Base-by-base conservation (phyloP, 2,329 filamentous ascomycete species). In the Hymenoscyphus infarciens region DNA sequence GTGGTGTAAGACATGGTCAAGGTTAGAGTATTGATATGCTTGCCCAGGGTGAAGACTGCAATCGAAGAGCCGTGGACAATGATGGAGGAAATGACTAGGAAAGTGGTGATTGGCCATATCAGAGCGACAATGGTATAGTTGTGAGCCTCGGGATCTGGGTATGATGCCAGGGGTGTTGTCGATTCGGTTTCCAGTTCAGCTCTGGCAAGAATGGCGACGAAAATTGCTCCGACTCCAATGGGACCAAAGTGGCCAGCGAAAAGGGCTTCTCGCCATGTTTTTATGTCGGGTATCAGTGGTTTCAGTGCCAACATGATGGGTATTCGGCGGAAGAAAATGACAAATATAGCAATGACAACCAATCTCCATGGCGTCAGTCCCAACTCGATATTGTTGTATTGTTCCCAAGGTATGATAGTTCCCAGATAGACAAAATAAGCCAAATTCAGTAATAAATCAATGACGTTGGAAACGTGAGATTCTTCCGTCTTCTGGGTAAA, bases 401-500 rank as follows among this genome's bases (percentile, higher is more conserved):
- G 87, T 70, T 89, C 86, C 95, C 95, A 99, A 1, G 95, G 95
- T 65, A 99, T 95, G 75, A 99, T 97, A 60, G 95, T 92, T 60
- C 95, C 95, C 67, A 99, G 90, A 75, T 95, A 99, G 70, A 99
- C 95, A 76, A 99, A 99, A 77, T 98, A 99, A 2, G 94, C 85
- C 86, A 99, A 84, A 77, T 99, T 99, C 79, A 99, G 87, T 65
- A 99, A 81, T 75, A 99, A 78, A 81, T 99, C 95, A 73, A 99
- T 99, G 74, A 99, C 95, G 85, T 99, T 98, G 75, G 94, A 98
- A 10, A 99, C 95, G 75, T 98, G 95, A 0, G 95, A 94, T 76
- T 99, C 95, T 74, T 99, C 95, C 0, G 95, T 99, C 81, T 97
- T 97, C 73, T 97, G 91, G 16, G 91, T 90, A 72, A 99, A 99